These are phyloP conservation scores for Rhizophora apiculata DNA, from an alignment of 345 rosid genomes.

Conservation along the genomic window DNA sequence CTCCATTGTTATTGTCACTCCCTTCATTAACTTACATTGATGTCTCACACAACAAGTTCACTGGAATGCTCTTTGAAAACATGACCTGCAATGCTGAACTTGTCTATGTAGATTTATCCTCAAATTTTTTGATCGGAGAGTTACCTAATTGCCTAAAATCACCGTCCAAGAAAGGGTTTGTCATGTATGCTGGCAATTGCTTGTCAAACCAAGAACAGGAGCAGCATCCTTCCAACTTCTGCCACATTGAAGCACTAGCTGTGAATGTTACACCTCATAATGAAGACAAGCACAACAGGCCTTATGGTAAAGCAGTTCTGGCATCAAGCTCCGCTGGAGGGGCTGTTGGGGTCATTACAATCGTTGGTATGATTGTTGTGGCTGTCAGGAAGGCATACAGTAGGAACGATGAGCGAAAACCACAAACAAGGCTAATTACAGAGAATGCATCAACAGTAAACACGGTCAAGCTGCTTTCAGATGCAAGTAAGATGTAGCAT, in stretches of 20 bases:
- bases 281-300: constrained; percentile 22
- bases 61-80: constrained; percentile 43
- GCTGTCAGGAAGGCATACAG: constrained; percentile 21
- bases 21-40: constrained; percentile 49
- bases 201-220: constrained; percentile 36
- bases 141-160: constrained; percentile 48
- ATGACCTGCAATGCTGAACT: constrained; percentile 50
- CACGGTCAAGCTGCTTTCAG: constrained; percentile 53
- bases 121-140: constrained; percentile 53
- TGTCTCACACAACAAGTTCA: constrained; percentile 46
- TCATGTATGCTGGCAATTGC: constrained; percentile 44
- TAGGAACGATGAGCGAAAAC: constrained; percentile 7
- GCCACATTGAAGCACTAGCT: constrained; percentile 59
- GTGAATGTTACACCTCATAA: constrained; percentile 41
- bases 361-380: constrained; percentile 30
- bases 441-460: constrained; percentile 33
- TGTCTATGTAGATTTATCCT: constrained; percentile 43
- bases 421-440: constrained; percentile 26
- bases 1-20: constrained; percentile 41
- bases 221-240: constrained; percentile 44
- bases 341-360: constrained; percentile 31
- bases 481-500: constrained; percentile 50
- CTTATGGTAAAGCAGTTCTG: constrained; percentile 23
- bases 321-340: constrained; percentile 50
- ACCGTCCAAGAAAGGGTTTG: constrained; percentile 14